A percentile compares a stretch with the other conserved stretches of the same genome.
These are phyloP conservation scores for Rhodofomes roseus DNA, from an alignment of 1,284 basidiomycete species.

Conservation along the genomic window DNA sequence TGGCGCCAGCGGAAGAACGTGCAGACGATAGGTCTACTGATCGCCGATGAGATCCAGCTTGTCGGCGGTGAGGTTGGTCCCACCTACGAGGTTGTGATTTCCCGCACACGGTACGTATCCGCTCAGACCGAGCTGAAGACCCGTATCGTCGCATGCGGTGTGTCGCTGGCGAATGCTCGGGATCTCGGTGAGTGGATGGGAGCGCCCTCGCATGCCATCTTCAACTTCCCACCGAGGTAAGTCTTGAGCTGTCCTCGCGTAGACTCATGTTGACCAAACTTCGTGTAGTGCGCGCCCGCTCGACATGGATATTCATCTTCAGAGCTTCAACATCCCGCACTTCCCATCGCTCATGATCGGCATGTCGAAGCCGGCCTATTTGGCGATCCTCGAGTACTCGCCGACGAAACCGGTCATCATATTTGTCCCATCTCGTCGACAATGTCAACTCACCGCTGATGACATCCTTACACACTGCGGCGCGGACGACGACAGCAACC, in stretches of 20 bases:
- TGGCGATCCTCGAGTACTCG: conserved; percentile 90
- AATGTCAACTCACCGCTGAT: conserved; percentile 90
- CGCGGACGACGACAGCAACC: conserved; percentile 81
- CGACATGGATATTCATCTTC: conserved; percentile 96
- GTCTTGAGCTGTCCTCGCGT: conserved; percentile 12
- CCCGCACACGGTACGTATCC: conserved; percentile 91
- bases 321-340: conserved; percentile 93
- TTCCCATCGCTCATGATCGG: conserved; percentile 98
- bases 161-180: conserved; percentile 93
- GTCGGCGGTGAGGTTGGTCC: conserved; percentile 92
- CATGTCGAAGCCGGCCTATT: conserved; percentile 98
- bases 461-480: conserved; percentile 89
- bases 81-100: conserved; percentile 95
- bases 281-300: conserved; percentile 78
- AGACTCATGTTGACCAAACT: conserved; percentile 2
- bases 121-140: conserved; percentile 93
- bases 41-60: conserved; percentile 94
- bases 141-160: conserved; percentile 90
- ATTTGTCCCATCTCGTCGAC: conserved; percentile 92
- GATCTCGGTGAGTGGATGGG: conserved; percentile 99
- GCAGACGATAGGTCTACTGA: conserved; percentile 87
- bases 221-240: conserved; percentile 94
- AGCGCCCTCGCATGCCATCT: conserved; percentile 87
- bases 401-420: conserved; percentile 84
- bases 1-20: conserved; percentile 99